Percentiles rank a stretch among this genome's conserved stretches.
Evolutionary conservation across 2,329 filamentous ascomycete species (phyloP).

Genomic region (Xenoacremonium recifei): DNA sequence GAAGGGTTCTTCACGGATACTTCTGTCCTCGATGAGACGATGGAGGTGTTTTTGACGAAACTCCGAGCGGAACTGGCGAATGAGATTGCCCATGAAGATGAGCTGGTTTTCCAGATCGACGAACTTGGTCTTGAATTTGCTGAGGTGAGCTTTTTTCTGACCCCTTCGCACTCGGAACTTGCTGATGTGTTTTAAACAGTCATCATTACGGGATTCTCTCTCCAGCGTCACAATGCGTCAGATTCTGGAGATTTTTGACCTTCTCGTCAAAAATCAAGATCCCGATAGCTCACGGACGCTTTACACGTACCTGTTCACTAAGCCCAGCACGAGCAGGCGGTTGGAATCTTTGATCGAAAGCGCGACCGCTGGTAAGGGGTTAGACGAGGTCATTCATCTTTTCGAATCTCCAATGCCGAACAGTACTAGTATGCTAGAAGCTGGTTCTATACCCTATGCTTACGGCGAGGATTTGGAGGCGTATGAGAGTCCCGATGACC

Average conservation of each 20-base stretch:
- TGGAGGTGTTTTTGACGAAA: slow-evolving; percentile 43
- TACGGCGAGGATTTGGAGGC: slow-evolving; percentile 22
- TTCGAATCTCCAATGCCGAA: slow-evolving; percentile 30
- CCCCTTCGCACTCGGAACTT: not conserved
- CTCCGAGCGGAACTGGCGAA: slow-evolving; percentile 45
- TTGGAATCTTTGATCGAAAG: slow-evolving; percentile 40
- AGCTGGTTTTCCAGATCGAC: slow-evolving; percentile 51
- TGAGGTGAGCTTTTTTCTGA: slow-evolving; percentile 37
- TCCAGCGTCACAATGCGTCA: slow-evolving; percentile 38
- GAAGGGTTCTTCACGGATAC: slow-evolving; percentile 46
- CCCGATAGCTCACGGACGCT: slow-evolving; percentile 36
- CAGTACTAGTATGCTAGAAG: slow-evolving; percentile 12
- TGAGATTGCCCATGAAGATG: slow-evolving; percentile 45
- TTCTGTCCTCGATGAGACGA: slow-evolving; percentile 40
- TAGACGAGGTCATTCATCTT: slow-evolving; percentile 40
- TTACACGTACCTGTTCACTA: slow-evolving; percentile 43
- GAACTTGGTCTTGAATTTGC: slow-evolving; percentile 53
- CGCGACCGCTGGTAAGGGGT: slow-evolving; percentile 38
- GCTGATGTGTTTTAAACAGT: slow-evolving; percentile 34
- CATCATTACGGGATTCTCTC: slow-evolving; percentile 32
- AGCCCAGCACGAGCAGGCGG: slow-evolving; percentile 38
- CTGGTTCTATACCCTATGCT: slow-evolving; percentile 14
- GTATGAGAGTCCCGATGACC: slow-evolving; percentile 23
- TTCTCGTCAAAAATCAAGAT: slow-evolving; percentile 44
- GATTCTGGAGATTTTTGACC: slow-evolving; percentile 41